These are phyloP conservation scores for Thalassia testudinum DNA, from an alignment of 116 monocot genomes.

Conservation along the genomic window DNA sequence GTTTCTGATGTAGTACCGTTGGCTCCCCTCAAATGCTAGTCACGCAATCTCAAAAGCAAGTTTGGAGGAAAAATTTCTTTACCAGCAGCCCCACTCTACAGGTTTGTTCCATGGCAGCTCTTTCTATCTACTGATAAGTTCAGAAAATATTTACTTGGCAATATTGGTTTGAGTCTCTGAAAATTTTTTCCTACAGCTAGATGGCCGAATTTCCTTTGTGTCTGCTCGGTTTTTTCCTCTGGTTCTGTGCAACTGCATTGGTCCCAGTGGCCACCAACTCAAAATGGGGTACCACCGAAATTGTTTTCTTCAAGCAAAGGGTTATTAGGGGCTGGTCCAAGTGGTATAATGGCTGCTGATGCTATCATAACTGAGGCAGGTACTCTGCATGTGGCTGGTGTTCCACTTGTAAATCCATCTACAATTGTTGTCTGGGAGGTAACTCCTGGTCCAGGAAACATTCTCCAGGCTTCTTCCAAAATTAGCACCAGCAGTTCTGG, in stretches of 20 bases:
- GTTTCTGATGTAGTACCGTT: conserved; percentile 39
- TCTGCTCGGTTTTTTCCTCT: conserved; percentile 97
- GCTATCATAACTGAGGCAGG: conserved; percentile 96
- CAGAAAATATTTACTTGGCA: background rate
- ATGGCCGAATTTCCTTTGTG: conserved; percentile 94
- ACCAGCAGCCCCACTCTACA: conserved; percentile 58
- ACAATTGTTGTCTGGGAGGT: conserved; percentile 99
- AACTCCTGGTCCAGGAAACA: conserved; percentile 88
- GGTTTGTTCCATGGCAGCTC: conserved; percentile 25
- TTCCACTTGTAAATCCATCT: conserved; percentile 95
- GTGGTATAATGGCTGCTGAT: conserved; percentile 99
- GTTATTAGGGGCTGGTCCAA: conserved; percentile 92
- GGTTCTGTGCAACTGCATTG: conserved; percentile 97
- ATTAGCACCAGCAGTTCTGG: conserved; percentile 25
- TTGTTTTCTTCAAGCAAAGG: conserved; percentile 99
- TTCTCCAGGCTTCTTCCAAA: conserved; percentile 59
- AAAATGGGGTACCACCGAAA: conserved; percentile 25
- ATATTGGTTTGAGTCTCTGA: background rate
- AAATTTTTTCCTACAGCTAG: conserved; percentile 35
- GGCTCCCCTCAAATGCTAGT: conserved; percentile 70
- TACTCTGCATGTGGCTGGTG: conserved; percentile 89
- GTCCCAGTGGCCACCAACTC: conserved; percentile 79
- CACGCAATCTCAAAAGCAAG: conserved; percentile 35
- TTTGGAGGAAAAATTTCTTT: conserved; percentile 81
- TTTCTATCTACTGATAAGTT: too few species aligned